These are phyloP conservation scores for Colletotrichum nymphaeae DNA, from an alignment of 2,329 filamentous ascomycete species.

Conservation along the genomic window DNA sequence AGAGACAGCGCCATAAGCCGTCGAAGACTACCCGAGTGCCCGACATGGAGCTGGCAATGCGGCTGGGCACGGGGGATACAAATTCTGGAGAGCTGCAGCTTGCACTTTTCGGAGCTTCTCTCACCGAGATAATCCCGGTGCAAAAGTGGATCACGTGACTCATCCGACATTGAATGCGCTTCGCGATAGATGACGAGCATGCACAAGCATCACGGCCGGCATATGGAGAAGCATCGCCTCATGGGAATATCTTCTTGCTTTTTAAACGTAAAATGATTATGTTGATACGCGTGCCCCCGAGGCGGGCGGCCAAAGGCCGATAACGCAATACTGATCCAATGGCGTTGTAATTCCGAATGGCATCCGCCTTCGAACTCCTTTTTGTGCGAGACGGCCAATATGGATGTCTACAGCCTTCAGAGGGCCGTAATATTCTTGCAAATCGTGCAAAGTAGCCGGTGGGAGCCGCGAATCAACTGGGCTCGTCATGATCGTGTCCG, in stretches of 20 bases:
- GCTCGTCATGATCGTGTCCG: conserved; percentile 5
- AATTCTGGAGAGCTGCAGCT: not conserved
- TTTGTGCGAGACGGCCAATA: not conserved
- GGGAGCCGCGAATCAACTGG: not conserved
- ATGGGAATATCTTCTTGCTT: conserved; percentile 7
- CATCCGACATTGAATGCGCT: not conserved
- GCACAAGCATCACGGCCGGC: not conserved
- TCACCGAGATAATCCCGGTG: conserved; percentile 15
- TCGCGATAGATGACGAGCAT: not conserved
- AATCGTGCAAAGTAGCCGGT: not conserved
- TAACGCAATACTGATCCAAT: not conserved
- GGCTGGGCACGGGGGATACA: not conserved
- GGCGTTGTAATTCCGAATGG: not conserved
- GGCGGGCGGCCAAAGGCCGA: not conserved
- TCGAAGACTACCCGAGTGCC: conserved; percentile 58
- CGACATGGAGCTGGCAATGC: conserved; percentile 46
- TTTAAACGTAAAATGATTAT: conserved; percentile 20
- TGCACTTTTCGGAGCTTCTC: conserved; percentile 8
- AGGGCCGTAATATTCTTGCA: not conserved
- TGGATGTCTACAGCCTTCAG: not conserved
- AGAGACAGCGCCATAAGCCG: conserved; percentile 73
- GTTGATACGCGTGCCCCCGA: not conserved
- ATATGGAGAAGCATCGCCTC: not conserved
- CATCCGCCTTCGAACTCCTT: not conserved
- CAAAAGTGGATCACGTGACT: conserved; percentile 15